phyloP scores from a whole-genome alignment of 306 rosid species.

The Quercus engelmannii region DNA sequence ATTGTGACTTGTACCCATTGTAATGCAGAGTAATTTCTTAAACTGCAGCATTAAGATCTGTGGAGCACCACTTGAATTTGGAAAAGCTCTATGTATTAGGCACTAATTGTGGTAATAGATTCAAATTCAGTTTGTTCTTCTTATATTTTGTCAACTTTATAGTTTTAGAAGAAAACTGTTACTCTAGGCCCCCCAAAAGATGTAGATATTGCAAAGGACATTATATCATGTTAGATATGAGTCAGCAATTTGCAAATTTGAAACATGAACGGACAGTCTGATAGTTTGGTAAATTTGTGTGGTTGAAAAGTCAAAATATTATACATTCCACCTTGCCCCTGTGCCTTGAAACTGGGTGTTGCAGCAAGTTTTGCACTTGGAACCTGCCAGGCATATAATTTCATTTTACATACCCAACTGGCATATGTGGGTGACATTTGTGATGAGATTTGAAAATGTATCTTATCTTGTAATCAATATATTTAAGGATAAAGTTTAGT shows the following conservation, averaged over 20 bases:
- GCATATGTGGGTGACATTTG: background rate
- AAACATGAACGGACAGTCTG: background rate
- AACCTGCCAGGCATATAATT: background rate
- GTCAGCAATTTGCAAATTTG: background rate
- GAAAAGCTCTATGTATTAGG: slow-evolving; percentile 95
- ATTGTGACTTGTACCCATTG: slow-evolving; percentile 75
- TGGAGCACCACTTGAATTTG: slow-evolving; percentile 87
- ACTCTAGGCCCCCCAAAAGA: background rate
- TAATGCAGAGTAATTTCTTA: slow-evolving; percentile 97
- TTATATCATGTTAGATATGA: background rate
- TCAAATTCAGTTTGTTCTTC: slow-evolving; percentile 5
- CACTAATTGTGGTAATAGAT: slow-evolving; percentile 87
- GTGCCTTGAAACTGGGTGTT: background rate
- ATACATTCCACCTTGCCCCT: background rate
- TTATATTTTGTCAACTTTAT: background rate
- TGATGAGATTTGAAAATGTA: background rate
- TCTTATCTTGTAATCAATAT: background rate
- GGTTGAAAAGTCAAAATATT: background rate
- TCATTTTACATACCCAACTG: background rate
- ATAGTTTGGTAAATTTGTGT: background rate
- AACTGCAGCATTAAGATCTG: slow-evolving; percentile 95
- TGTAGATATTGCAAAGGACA: background rate
- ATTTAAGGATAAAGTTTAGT: background rate
- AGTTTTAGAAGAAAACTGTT: background rate
- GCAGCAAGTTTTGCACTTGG: background rate